Conservation (phyloP, 2,329 filamentous ascomycete genomes). For the Aspergillus quadricinctus region DNA sequence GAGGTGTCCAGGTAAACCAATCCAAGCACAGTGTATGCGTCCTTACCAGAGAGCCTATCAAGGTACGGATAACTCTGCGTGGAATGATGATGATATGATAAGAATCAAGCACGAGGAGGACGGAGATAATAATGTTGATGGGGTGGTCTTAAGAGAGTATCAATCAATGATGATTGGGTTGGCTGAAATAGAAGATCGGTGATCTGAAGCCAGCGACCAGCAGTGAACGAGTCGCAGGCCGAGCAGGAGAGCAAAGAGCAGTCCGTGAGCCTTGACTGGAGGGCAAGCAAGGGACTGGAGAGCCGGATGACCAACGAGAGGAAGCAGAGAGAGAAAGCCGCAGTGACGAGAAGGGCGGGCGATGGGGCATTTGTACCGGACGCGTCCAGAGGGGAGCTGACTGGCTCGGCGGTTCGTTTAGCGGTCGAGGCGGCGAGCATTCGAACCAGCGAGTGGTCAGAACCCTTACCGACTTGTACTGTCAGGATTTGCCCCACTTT, state of each 20-base stretch:
- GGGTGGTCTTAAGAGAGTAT: conserved; percentile 2
- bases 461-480: conserved; percentile 14
- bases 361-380: conserved; percentile 41
- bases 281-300: conserved; percentile 26
- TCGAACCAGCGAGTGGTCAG: conserved; percentile 13
- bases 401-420: conserved; percentile 21
- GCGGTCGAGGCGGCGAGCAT: conserved; percentile 12
- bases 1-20: conserved; percentile 8
- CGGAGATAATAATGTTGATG: conserved; percentile 7
- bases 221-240: conserved; percentile 12
- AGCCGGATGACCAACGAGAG: conserved; percentile 39
- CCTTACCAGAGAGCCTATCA: neutral
- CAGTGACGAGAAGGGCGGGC: conserved; percentile 30
- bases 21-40: neutral
- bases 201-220: conserved; percentile 19
- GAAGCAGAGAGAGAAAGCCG: conserved; percentile 34
- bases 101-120: conserved; percentile 15
- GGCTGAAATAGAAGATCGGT: conserved; percentile 13
- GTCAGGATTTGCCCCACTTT: conserved; percentile 14
- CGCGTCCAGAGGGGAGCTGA: conserved; percentile 18
- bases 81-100: conserved; percentile 1
- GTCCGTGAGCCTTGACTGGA: conserved; percentile 21
- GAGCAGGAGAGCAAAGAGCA: conserved; percentile 14
- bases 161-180: conserved; percentile 17
- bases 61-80: neutral